Evolutionary conservation across 164 flowering plant species (phyloP).

Genomic region (Vitis amurensis): DNA sequence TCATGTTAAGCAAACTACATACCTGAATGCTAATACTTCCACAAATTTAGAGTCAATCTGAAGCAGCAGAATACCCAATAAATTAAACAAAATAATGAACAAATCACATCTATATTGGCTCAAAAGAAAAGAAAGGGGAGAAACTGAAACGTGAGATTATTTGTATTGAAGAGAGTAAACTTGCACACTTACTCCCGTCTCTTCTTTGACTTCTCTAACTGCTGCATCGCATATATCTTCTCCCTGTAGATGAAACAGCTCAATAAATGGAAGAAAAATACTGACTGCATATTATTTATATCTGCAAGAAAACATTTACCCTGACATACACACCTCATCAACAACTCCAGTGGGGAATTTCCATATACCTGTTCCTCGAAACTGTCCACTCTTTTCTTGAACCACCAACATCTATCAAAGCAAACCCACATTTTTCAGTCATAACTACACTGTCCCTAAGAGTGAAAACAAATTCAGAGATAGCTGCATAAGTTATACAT

Average conservation of each 20-base stretch:
- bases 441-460: background rate
- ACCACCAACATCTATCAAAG: constrained; percentile 40
- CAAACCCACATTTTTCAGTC: background rate
- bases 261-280: background rate
- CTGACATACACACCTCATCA: constrained; percentile 31
- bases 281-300: background rate
- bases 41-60: constrained; percentile 57
- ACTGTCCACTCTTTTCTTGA: constrained; percentile 41
- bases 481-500: background rate
- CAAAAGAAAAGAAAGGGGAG: background rate
- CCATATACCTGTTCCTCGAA: constrained; percentile 43
- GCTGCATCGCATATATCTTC: constrained; percentile 56
- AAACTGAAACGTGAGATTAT: background rate
- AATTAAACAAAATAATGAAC: background rate
- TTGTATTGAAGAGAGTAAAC: background rate
- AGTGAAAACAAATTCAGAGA: background rate
- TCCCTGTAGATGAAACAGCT: constrained; percentile 32
- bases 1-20: background rate
- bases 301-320: background rate
- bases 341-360: constrained; percentile 56
- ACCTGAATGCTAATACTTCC: constrained; percentile 60
- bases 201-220: constrained; percentile 54
- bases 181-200: constrained; percentile 50
- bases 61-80: background rate
- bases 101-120: background rate